These are phyloP conservation scores for Plasmodium ovale DNA, from an alignment of 169 alveolate species.

Conservation along the genomic window DNA sequence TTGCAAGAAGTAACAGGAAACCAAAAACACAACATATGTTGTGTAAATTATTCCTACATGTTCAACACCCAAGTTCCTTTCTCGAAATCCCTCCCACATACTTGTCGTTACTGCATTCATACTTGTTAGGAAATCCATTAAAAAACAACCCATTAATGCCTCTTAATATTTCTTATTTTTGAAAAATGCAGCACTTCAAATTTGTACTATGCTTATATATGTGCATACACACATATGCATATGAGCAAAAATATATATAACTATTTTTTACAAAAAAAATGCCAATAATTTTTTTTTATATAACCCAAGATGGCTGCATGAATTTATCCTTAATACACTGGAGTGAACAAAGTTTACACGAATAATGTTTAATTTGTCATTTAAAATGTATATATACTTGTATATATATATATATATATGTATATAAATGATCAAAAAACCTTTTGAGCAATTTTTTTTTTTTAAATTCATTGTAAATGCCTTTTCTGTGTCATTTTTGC, in stretches of 20 bases:
- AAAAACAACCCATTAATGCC: neutral
- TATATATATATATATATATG: too few species aligned
- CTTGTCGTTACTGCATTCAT: neutral
- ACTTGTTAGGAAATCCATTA: neutral
- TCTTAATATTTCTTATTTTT: constrained; percentile 1
- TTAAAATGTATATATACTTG: too few species aligned
- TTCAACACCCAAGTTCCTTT: constrained; percentile 25
- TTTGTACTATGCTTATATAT: constrained; percentile 5
- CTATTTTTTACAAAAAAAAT: too few species aligned
- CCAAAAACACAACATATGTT: constrained; percentile 21
- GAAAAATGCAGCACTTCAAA: neutral
- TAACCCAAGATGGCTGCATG: too few species aligned
- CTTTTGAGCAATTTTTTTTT: too few species aligned
- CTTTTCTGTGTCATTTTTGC: too few species aligned
- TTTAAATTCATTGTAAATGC: too few species aligned
- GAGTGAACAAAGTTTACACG: too few species aligned
- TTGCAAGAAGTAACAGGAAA: constrained; percentile 41
- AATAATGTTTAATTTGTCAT: too few species aligned
- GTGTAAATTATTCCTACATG: constrained; percentile 49
- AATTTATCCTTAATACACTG: too few species aligned
- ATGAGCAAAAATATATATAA: neutral
- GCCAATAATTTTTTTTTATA: too few species aligned
- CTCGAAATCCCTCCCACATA: constrained; percentile 2
- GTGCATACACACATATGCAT: constrained; percentile 5
- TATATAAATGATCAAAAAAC: too few species aligned